Percentiles rank a stretch among this genome's conserved stretches.
Evolutionary conservation across 1,139 yeast species (phyloP).

Genomic region (Geotrichum bryndzae): DNA sequence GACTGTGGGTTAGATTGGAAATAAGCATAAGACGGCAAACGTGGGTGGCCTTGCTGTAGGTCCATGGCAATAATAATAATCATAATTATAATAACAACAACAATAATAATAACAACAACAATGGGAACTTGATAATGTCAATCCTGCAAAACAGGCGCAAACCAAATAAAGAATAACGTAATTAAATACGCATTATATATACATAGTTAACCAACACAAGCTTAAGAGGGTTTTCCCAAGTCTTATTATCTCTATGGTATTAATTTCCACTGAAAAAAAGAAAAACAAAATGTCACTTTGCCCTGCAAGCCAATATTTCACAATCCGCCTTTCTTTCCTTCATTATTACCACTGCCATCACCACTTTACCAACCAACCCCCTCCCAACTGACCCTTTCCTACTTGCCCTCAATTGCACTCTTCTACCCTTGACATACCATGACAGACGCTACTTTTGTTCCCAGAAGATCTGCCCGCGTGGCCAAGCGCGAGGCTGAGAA

Average conservation of each 20-base stretch:
- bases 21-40: no score
- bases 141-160: no score
- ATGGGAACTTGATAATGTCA: no score
- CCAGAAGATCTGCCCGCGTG: constrained; percentile 18
- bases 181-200: no score
- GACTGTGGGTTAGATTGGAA: no score
- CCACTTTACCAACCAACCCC: background rate
- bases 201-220: no score
- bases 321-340: background rate
- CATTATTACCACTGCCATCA: background rate
- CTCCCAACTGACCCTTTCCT: background rate
- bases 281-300: background rate
- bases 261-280: background rate
- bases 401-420: background rate
- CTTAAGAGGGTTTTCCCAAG: background rate
- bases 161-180: no score
- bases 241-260: background rate
- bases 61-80: no score
- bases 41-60: no score
- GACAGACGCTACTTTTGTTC: constrained; percentile 14
- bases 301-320: background rate
- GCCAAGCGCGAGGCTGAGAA: constrained; percentile 18
- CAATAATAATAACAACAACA: no score
- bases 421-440: background rate
- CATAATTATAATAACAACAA: no score